Conservation (phyloP, 495 filamentous ascomycete species). For the Neurospora cerealis region DNA sequence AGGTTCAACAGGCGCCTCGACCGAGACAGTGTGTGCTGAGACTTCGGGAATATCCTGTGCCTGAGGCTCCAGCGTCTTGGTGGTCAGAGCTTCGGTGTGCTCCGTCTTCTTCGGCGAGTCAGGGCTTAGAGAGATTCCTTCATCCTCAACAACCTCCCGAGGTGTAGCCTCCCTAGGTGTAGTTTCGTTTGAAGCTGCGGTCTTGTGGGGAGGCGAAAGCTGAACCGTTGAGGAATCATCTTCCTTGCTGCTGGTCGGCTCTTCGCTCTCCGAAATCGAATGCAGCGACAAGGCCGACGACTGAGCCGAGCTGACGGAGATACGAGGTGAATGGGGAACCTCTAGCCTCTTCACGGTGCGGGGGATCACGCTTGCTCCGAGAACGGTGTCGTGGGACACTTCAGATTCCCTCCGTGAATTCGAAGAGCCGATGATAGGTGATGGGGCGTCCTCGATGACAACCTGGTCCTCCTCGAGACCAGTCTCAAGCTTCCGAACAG, state of each 20-base stretch:
- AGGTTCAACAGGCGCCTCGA: background rate
- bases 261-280: slow-evolving; percentile 18
- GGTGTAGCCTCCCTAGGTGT: background rate
- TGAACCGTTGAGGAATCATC: slow-evolving; percentile 7
- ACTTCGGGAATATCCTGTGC: background rate
- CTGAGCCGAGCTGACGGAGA: slow-evolving; percentile 13
- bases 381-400: slow-evolving; percentile 5
- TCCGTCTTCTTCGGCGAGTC: background rate
- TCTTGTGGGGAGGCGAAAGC: slow-evolving; percentile 12
- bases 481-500: slow-evolving; percentile 34
- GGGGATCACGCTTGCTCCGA: slow-evolving; percentile 1
- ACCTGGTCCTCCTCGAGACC: slow-evolving; percentile 36
- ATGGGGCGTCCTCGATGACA: slow-evolving; percentile 23
- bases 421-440: slow-evolving; percentile 21
- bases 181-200: background rate
- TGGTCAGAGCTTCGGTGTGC: background rate
- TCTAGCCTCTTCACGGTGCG: slow-evolving; percentile 8
- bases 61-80: background rate
- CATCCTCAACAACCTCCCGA: background rate
- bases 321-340: slow-evolving; percentile 8
- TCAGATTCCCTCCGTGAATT: slow-evolving; percentile 12
- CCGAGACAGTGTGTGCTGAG: background rate
- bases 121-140: background rate
- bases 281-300: slow-evolving; percentile 17
- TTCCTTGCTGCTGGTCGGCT: slow-evolving; percentile 7